Percentiles rank a stretch among this genome's conserved stretches.
These are phyloP conservation scores for Suillus decipiens DNA, from an alignment of 768 basidiomycete species.

Conservation along the genomic window DNA sequence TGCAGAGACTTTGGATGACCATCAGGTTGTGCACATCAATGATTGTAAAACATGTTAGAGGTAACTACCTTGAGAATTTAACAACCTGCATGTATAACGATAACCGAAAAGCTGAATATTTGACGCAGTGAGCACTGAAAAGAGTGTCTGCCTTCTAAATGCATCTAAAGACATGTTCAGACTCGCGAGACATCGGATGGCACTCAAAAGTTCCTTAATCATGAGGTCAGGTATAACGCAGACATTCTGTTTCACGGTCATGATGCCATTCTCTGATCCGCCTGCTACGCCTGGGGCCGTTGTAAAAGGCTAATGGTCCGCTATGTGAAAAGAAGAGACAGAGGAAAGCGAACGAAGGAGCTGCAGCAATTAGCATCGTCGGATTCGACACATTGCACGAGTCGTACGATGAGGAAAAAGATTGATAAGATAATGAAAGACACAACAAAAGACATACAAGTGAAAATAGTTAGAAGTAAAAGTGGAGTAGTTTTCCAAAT, in stretches of 20 bases:
- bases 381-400: not conserved
- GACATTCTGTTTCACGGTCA: conserved; percentile 44
- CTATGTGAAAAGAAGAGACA: not conserved
- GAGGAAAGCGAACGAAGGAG: conserved; percentile 5
- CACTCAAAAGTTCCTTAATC: conserved; percentile 58
- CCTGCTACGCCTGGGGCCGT: conserved; percentile 12
- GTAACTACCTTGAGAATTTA: not conserved
- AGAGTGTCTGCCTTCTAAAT: conserved; percentile 4
- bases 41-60: conserved; percentile 15
- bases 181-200: conserved; percentile 68
- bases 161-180: conserved; percentile 9
- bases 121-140: conserved; percentile 77
- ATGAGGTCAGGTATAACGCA: conserved; percentile 74
- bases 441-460: not conserved
- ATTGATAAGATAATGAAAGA: not conserved
- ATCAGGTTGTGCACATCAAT: conserved; percentile 70
- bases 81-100: conserved; percentile 69
- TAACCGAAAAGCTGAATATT: conserved; percentile 83
- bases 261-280: conserved; percentile 17
- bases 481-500: not conserved
- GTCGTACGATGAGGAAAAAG: not conserved
- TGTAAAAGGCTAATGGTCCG: not conserved
- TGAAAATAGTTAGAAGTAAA: not conserved
- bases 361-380: not conserved
- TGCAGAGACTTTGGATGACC: conserved; percentile 69